Percentiles rank a stretch among this genome's conserved stretches.
phyloP scores from a whole-genome alignment of 1,139 yeast species.

The Lodderomyces parapsilosis region DNA sequence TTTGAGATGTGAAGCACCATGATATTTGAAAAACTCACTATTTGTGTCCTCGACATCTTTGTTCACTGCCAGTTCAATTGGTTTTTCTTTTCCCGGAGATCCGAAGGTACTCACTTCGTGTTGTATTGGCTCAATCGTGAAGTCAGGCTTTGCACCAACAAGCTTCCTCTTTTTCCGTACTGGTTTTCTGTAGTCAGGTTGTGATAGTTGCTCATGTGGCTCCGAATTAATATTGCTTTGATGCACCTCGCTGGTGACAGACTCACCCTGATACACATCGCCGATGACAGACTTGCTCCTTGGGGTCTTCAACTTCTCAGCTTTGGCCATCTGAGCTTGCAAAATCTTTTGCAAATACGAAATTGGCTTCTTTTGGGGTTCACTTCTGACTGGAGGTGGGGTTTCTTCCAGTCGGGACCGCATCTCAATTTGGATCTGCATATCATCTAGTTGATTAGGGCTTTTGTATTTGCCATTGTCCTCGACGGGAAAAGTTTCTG shows the following conservation, averaged over 20 bases:
- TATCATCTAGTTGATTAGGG: no score
- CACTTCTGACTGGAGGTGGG: background rate
- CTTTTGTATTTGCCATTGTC: background rate
- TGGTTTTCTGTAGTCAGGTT: background rate
- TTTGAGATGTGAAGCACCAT: background rate
- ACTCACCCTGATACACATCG: no score
- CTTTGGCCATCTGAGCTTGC: constrained; percentile 7
- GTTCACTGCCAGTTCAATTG: no score
- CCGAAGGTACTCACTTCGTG: background rate
- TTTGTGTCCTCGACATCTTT: background rate
- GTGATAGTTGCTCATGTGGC: background rate
- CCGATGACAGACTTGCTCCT: no score
- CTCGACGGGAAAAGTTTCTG: background rate
- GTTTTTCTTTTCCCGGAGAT: background rate
- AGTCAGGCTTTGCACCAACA: background rate
- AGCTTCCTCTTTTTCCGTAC: background rate
- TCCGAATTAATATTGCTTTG: background rate
- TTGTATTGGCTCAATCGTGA: background rate
- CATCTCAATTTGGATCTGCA: background rate
- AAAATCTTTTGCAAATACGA: constrained; percentile 30
- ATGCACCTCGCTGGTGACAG: no score
- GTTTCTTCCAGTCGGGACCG: background rate
- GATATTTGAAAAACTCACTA: background rate
- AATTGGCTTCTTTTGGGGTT: constrained; percentile 10
- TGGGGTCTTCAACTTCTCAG: background rate